Evolutionary conservation across 805 yeast species (phyloP).

Genomic region (Blastobotrys robertii): DNA sequence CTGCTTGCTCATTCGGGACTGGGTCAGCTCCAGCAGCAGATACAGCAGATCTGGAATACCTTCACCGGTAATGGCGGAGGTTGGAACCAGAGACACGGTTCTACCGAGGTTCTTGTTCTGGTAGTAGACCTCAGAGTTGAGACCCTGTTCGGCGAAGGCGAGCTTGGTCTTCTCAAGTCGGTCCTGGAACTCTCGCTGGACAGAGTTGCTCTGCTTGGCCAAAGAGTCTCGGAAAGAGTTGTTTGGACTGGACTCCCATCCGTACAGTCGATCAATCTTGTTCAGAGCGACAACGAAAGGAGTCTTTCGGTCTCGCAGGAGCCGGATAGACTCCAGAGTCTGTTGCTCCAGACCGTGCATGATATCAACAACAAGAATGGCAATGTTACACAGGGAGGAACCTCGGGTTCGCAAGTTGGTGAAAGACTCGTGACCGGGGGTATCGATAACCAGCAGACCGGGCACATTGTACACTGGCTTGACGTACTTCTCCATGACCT

Average conservation of each 20-base stretch:
- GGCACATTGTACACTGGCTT: constrained; percentile 85
- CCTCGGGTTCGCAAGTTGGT: constrained; percentile 97
- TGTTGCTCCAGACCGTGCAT: constrained; percentile 99
- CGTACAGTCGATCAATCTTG: constrained; percentile 95
- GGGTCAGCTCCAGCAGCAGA: constrained; percentile 90
- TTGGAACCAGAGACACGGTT: constrained; percentile 93
- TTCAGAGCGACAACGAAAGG: constrained; percentile 96
- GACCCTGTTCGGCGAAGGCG: constrained; percentile 94
- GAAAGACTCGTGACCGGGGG: constrained; percentile 99
- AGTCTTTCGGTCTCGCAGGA: constrained; percentile 93
- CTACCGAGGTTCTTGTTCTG: constrained; percentile 89
- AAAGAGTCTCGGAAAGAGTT: constrained; percentile 94
- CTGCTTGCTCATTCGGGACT: constrained; percentile 97
- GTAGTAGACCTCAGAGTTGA: constrained; percentile 93
- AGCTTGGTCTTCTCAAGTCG: constrained; percentile 77
- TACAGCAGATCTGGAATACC: constrained; percentile 99
- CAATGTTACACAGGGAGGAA: constrained; percentile 97
- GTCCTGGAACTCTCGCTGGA: constrained; percentile 85
- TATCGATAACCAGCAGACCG: constrained; percentile 91
- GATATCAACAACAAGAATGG: constrained; percentile 94
- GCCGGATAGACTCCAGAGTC: constrained; percentile 85
- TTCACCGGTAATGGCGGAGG: constrained; percentile 98
- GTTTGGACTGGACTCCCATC: constrained; percentile 85
- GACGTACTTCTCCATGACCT: constrained; percentile 80
- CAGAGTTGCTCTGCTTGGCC: constrained; percentile 70